Conservation (phyloP, 352 stramenopile species). For the Globisporangium apiculatum region DNA sequence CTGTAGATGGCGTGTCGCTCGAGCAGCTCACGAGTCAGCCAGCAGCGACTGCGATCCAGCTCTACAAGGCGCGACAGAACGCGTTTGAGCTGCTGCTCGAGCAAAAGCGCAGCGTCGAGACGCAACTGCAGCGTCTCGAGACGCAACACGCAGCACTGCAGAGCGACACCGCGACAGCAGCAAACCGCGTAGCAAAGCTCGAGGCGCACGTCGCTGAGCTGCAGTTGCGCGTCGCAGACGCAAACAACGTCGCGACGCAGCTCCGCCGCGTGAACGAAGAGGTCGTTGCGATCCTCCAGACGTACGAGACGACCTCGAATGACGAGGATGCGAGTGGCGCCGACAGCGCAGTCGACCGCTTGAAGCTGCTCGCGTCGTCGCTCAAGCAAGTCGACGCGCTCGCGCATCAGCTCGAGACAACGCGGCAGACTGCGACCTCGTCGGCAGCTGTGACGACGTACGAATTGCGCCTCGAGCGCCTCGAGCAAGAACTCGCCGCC, state of each 20-base stretch:
- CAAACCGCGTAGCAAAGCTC: conserved; percentile 40
- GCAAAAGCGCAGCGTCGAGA: conserved; percentile 44
- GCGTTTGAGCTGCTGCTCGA: conserved; percentile 54
- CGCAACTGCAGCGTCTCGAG: conserved; percentile 38
- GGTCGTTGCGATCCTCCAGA: conserved; percentile 53
- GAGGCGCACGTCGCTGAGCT: conserved; percentile 36
- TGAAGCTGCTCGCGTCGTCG: conserved; percentile 36
- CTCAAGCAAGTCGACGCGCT: conserved; percentile 42
- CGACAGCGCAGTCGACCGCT: conserved; percentile 21
- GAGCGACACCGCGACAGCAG: conserved; percentile 31
- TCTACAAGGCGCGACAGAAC: conserved; percentile 52
- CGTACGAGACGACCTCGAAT: conserved; percentile 38
- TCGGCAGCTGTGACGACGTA: conserved; percentile 35
- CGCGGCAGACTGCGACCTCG: conserved; percentile 29
- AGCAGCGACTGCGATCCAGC: conserved; percentile 33
- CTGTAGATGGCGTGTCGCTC: conserved; percentile 27
- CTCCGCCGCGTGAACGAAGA: conserved; percentile 52
- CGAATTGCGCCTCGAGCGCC: conserved; percentile 32
- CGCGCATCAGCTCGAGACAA: conserved; percentile 32
- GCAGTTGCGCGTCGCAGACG: conserved; percentile 33
- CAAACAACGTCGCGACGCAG: conserved; percentile 30
- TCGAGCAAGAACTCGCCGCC: conserved; percentile 39
- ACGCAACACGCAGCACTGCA: conserved; percentile 45
- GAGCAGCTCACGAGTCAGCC: conserved; percentile 39
- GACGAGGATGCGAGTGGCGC: conserved; percentile 25